phyloP scores from a whole-genome alignment of 75 land plant species.

The Sequoiadendron giganteum region DNA sequence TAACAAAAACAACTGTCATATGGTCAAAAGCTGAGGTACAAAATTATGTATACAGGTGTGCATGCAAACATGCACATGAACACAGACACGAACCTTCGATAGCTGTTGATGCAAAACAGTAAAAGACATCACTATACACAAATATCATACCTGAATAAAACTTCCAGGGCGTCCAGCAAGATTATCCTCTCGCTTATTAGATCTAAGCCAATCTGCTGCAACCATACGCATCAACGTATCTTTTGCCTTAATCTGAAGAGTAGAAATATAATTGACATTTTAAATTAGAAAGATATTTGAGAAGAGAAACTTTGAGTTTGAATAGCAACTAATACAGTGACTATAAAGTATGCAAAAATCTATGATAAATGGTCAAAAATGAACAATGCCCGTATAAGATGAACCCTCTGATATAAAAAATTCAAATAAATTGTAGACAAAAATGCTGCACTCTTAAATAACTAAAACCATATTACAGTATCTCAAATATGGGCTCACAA shows the following conservation, averaged over 20 bases:
- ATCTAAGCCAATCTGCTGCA: constrained; percentile 88
- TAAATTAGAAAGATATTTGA: not conserved
- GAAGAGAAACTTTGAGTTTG: not conserved
- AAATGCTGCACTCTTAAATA: not conserved
- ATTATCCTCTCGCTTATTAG: constrained; percentile 84
- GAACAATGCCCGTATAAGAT: not conserved
- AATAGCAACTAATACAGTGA: not conserved
- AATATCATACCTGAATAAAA: constrained; percentile 64
- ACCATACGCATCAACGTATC: constrained; percentile 82
- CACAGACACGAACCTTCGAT: not conserved
- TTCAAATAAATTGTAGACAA: not conserved
- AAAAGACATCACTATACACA: not conserved
- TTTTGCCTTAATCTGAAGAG: constrained; percentile 67
- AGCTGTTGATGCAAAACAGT: not conserved
- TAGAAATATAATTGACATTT: not conserved
- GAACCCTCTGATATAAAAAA: not conserved
- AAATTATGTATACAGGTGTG: not conserved
- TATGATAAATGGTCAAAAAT: not conserved
- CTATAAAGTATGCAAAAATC: not conserved
- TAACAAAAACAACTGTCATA: not conserved
- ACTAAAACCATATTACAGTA: not conserved
- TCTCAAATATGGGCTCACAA: not conserved
- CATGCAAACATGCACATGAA: not conserved
- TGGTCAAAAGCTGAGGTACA: not conserved
- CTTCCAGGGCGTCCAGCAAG: constrained; percentile 65